Conservation (phyloP, 352 stramenopile species). For the Ophiocytium majus region DNA sequence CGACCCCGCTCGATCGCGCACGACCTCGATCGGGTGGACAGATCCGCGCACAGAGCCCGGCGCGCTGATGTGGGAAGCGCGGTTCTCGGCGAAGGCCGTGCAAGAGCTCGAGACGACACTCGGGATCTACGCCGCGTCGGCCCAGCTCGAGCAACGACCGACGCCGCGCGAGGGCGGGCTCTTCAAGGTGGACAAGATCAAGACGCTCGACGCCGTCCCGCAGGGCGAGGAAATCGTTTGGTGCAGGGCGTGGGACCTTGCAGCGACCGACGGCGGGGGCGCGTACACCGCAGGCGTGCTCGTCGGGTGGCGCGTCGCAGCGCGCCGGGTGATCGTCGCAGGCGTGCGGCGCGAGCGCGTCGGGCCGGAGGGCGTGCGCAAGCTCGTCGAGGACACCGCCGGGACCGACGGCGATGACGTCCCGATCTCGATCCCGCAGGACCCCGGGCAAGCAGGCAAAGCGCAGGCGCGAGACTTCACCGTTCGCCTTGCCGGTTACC, state of each 20-base stretch:
- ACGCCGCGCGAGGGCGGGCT: background rate
- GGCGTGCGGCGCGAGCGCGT: background rate
- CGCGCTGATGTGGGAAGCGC: background rate
- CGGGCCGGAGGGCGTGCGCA: background rate
- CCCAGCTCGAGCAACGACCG: background rate
- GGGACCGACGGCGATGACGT: background rate
- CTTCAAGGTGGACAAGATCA: background rate
- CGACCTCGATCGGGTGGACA: too few species aligned
- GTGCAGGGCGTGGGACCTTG: background rate
- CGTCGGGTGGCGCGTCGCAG: background rate
- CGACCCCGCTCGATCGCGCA: background rate
- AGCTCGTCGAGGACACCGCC: background rate
- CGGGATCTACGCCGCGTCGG: background rate
- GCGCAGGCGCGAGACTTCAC: background rate
- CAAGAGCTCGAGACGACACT: background rate
- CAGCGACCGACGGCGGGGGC: background rate
- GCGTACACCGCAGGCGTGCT: background rate
- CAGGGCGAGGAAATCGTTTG: too few species aligned
- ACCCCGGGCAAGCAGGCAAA: background rate
- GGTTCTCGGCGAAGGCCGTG: background rate
- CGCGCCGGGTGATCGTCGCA: background rate
- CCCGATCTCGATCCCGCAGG: background rate
- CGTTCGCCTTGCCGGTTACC: background rate
- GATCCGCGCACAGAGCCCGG: background rate
- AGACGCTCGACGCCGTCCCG: background rate